A percentile compares a stretch with the other conserved stretches of the same genome.
These are phyloP conservation scores for Lasiodiplodia hormozganensis DNA, from an alignment of 2,329 filamentous ascomycete genomes.

Conservation along the genomic window DNA sequence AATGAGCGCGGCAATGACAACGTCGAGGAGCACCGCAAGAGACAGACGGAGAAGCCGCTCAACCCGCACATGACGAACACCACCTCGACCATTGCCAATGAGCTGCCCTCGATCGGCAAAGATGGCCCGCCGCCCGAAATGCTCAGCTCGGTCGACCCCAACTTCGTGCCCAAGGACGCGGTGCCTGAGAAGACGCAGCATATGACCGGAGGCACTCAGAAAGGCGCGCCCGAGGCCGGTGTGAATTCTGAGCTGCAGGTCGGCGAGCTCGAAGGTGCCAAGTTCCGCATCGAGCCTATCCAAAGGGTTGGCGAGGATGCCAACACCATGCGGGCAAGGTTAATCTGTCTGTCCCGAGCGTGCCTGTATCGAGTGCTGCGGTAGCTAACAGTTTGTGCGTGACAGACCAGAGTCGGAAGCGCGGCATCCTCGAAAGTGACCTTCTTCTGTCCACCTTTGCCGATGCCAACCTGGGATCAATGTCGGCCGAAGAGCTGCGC, in stretches of 20 bases:
- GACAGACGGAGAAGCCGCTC: slow-evolving; percentile 63
- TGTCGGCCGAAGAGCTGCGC: slow-evolving; percentile 75
- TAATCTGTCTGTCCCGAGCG: slow-evolving; percentile 66
- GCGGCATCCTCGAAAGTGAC: slow-evolving; percentile 94
- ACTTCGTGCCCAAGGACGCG: slow-evolving; percentile 65
- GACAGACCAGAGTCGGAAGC: slow-evolving; percentile 93
- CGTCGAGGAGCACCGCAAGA: slow-evolving; percentile 60
- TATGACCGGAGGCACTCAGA: slow-evolving; percentile 70
- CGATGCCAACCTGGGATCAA: slow-evolving; percentile 74
- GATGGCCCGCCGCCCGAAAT: slow-evolving; percentile 66
- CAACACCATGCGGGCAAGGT: slow-evolving; percentile 84
- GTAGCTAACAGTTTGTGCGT: background rate
- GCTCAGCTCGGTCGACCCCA: slow-evolving; percentile 61
- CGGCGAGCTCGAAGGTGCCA: slow-evolving; percentile 85
- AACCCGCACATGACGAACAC: slow-evolving; percentile 71
- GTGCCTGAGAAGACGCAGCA: slow-evolving; percentile 68
- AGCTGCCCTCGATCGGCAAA: slow-evolving; percentile 66
- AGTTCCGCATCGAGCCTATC: slow-evolving; percentile 90
- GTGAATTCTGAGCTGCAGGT: slow-evolving; percentile 69
- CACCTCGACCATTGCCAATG: slow-evolving; percentile 67
- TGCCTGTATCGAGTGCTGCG: slow-evolving; percentile 19
- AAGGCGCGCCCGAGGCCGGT: slow-evolving; percentile 56
- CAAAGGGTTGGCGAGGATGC: slow-evolving; percentile 82
- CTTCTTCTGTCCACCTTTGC: slow-evolving; percentile 97
- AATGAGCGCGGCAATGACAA: slow-evolving; percentile 62